A percentile compares a stretch with the other conserved stretches of the same genome.
phyloP scores from a whole-genome alignment of 148 eudicot genomes.

The Camellia japonica region DNA sequence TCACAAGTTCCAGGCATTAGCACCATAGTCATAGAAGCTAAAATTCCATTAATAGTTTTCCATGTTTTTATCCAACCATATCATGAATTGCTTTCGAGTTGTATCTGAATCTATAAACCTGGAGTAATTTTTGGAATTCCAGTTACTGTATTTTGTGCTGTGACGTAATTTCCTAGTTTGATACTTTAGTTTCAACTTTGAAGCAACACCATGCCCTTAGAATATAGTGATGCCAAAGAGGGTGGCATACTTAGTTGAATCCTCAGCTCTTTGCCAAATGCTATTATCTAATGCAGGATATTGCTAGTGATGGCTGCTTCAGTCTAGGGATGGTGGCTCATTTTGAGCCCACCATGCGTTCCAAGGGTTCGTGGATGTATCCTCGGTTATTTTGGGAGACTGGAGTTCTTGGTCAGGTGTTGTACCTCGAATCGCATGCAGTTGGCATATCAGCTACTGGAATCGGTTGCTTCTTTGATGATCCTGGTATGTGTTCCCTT shows the following conservation, averaged over 20 bases:
- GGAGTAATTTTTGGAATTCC: neutral
- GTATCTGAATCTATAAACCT: neutral
- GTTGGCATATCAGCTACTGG: slow-evolving; percentile 94
- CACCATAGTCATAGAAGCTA: neutral
- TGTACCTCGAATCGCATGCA: slow-evolving; percentile 92
- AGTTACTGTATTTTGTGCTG: neutral
- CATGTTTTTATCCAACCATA: neutral
- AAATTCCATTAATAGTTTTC: neutral
- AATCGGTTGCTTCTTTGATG: slow-evolving; percentile 94
- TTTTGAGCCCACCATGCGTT: slow-evolving; percentile 62
- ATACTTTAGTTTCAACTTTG: neutral
- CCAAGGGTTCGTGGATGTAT: slow-evolving; percentile 88
- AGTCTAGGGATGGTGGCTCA: slow-evolving; percentile 97
- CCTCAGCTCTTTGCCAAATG: neutral
- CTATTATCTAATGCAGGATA: slow-evolving; percentile 51
- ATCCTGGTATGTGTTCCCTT: slow-evolving; percentile 61
- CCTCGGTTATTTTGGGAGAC: slow-evolving; percentile 97
- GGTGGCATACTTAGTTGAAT: neutral
- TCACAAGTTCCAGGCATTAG: neutral
- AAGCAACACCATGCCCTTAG: neutral
- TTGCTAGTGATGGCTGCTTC: slow-evolving; percentile 93
- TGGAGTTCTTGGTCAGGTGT: slow-evolving; percentile 90
- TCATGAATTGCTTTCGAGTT: neutral
- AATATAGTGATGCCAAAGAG: neutral
- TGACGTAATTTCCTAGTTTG: neutral